Conservation (phyloP, 257 asterid genomes). For the Anisodus acutangulus region DNA sequence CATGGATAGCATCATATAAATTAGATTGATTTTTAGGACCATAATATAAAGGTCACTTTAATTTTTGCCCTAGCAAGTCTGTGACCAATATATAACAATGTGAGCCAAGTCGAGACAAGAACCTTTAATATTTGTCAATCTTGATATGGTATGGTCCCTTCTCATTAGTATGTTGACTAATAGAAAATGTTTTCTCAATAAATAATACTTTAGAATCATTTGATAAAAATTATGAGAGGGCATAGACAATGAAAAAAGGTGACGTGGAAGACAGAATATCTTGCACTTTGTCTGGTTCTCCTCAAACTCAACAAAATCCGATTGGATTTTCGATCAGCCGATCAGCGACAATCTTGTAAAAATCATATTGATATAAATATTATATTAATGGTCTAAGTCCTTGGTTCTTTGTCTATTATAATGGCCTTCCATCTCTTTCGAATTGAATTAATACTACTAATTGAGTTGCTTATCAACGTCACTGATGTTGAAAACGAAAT, state of each 20-base stretch:
- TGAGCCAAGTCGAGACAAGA: slow-evolving; percentile 18
- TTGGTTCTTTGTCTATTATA: neutral
- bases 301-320: slow-evolving; percentile 8
- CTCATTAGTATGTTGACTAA: neutral
- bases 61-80: neutral
- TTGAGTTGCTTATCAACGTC: neutral
- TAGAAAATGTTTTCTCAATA: neutral
- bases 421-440: neutral
- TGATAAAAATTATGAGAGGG: neutral
- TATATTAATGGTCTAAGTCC: neutral
- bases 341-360: neutral
- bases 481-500: neutral
- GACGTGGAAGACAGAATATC: slow-evolving; percentile 28
- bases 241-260: neutral
- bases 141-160: slow-evolving; percentile 21
- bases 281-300: slow-evolving; percentile 19
- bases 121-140: slow-evolving; percentile 5
- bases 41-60: neutral
- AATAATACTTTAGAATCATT: neutral
- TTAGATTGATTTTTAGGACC: slow-evolving; percentile 4
- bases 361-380: neutral
- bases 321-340: neutral
- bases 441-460: neutral
- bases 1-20: neutral
- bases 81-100: slow-evolving; percentile 16